Percentiles rank a stretch among this genome's conserved stretches.
phyloP scores from a whole-genome alignment of 2,329 filamentous ascomycete genomes.

The Colletotrichum plurivorum region DNA sequence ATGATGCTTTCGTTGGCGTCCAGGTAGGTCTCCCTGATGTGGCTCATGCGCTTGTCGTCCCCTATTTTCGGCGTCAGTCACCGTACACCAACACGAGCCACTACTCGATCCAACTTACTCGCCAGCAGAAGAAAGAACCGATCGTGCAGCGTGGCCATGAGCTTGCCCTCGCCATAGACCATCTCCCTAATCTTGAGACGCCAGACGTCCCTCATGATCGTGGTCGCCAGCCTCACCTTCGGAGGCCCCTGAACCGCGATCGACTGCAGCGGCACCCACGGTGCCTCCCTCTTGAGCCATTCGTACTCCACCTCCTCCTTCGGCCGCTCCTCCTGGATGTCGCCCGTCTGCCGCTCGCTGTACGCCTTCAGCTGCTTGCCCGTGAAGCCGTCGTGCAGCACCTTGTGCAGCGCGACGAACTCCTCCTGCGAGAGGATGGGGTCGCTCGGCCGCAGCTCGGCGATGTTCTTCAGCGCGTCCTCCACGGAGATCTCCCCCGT shows the following conservation, averaged over 20 bases:
- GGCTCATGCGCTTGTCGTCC: constrained; percentile 12
- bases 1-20: constrained; percentile 56
- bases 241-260: constrained; percentile 37
- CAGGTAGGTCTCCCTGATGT: constrained; percentile 45
- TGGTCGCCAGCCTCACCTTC: constrained; percentile 59
- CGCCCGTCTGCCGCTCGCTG: constrained; percentile 41
- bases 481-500: constrained; percentile 45
- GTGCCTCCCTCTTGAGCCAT: constrained; percentile 59
- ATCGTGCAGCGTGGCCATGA: constrained; percentile 53
- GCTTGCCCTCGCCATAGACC: constrained; percentile 57
- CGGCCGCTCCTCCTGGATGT: constrained; percentile 23
- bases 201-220: constrained; percentile 66
- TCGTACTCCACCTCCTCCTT: constrained; percentile 44
- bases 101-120: constrained; percentile 17
- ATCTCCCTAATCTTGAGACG: constrained; percentile 63
- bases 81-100: not conserved
- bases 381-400: constrained; percentile 63
- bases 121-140: constrained; percentile 11
- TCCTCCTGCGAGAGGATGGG: constrained; percentile 55
- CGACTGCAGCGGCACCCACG: constrained; percentile 56
- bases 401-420: constrained; percentile 57
- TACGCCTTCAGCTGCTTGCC: constrained; percentile 61
- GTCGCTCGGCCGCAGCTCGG: constrained; percentile 61
- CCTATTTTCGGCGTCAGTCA: constrained; percentile 19
- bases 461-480: constrained; percentile 61